phyloP scores from a whole-genome alignment of 495 filamentous ascomycete species.

The Penicillium canescens region DNA sequence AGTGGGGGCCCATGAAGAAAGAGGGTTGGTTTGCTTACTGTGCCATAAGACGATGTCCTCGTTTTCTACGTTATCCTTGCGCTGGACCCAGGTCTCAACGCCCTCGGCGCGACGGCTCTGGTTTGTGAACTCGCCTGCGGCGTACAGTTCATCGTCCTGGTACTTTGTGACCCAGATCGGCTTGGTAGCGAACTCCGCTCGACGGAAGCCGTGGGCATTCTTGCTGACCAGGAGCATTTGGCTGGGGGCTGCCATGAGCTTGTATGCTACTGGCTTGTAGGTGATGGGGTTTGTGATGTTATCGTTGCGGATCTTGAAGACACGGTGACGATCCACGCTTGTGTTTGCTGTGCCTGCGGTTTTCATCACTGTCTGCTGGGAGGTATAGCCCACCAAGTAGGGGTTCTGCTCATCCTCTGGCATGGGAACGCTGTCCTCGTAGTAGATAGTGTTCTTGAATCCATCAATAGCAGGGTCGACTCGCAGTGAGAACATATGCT shows the following conservation, averaged over 20 bases:
- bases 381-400: conserved; percentile 74
- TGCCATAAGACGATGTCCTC: conserved; percentile 61
- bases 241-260: conserved; percentile 70
- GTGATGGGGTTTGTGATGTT: conserved; percentile 68
- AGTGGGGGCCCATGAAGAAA: not conserved
- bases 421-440: conserved; percentile 72
- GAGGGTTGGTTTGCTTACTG: conserved; percentile 24
- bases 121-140: conserved; percentile 85
- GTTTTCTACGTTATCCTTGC: conserved; percentile 52
- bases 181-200: conserved; percentile 81
- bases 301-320: conserved; percentile 80
- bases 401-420: conserved; percentile 76
- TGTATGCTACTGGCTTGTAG: conserved; percentile 75
- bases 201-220: conserved; percentile 65
- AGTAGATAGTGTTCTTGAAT: conserved; percentile 65
- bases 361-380: conserved; percentile 58
- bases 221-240: conserved; percentile 77
- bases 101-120: conserved; percentile 67
- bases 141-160: conserved; percentile 74
- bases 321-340: conserved; percentile 61
- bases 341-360: conserved; percentile 65
- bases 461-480: conserved; percentile 84
- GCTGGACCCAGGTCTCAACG: conserved; percentile 53
- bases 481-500: conserved; percentile 88
- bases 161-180: conserved; percentile 82